These are phyloP conservation scores for Sporothrix mexicana DNA, from an alignment of 2,329 filamentous ascomycete genomes.

Conservation along the genomic window DNA sequence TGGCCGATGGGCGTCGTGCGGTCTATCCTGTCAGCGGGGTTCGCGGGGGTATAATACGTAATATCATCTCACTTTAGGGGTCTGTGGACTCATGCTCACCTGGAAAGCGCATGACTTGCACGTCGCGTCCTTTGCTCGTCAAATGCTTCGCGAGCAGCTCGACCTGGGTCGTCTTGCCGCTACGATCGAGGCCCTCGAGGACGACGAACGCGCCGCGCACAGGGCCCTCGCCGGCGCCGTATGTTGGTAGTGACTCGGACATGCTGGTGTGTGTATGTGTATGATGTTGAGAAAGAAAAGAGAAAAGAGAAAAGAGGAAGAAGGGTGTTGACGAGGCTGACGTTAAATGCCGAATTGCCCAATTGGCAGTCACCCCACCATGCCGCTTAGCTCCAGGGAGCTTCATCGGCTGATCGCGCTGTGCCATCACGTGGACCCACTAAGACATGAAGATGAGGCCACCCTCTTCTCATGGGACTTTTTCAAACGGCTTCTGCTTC, in stretches of 20 bases:
- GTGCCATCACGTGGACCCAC: constrained; percentile 12
- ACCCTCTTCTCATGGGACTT: too few species aligned
- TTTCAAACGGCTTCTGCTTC: too few species aligned
- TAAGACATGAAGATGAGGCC: background rate
- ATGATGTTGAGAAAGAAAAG: too few species aligned
- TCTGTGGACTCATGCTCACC: constrained; percentile 51
- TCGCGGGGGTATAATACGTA: too few species aligned
- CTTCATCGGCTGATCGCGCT: constrained; percentile 2
- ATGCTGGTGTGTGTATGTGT: background rate
- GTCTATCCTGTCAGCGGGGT: constrained; percentile 56
- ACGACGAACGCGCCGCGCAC: constrained; percentile 76
- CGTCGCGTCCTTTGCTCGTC: constrained; percentile 54
- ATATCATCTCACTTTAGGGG: background rate
- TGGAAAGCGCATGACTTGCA: constrained; percentile 63
- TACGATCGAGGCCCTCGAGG: constrained; percentile 86
- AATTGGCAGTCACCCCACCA: background rate
- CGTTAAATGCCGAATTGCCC: background rate
- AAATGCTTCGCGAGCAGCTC: constrained; percentile 66
- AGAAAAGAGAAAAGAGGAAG: too few species aligned
- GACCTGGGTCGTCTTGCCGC: constrained; percentile 92
- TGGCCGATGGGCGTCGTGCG: constrained; percentile 82
- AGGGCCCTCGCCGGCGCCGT: background rate
- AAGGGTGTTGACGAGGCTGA: background rate
- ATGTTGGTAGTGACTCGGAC: background rate
- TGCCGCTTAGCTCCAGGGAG: background rate